phyloP scores from a whole-genome alignment of 2,329 filamentous ascomycete genomes.

The Ustilaginoidea virens region DNA sequence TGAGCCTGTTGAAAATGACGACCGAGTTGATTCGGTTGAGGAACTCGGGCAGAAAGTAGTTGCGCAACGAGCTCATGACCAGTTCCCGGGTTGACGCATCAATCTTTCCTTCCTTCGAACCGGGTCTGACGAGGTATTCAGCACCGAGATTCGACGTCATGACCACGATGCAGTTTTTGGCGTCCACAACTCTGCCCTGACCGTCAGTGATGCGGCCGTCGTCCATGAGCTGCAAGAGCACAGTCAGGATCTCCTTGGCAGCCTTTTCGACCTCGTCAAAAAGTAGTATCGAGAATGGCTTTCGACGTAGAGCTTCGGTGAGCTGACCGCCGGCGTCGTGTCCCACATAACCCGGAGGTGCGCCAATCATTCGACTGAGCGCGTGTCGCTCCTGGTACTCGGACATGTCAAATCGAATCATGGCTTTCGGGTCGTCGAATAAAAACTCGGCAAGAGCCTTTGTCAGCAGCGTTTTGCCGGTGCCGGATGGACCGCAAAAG shows the following conservation, averaged over 20 bases:
- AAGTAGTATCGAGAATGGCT: slow-evolving; percentile 92
- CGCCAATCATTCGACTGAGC: slow-evolving; percentile 92
- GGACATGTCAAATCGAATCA: slow-evolving; percentile 99
- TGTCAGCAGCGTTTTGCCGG: slow-evolving; percentile 91
- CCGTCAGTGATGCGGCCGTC: slow-evolving; percentile 97
- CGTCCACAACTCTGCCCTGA: slow-evolving; percentile 87
- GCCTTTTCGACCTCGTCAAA: slow-evolving; percentile 99
- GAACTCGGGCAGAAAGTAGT: slow-evolving; percentile 97
- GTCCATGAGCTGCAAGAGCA: slow-evolving; percentile 98
- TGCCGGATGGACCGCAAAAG: slow-evolving; percentile 96
- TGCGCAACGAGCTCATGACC: slow-evolving; percentile 79
- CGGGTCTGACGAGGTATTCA: slow-evolving; percentile 74
- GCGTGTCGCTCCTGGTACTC: slow-evolving; percentile 97
- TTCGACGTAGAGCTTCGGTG: slow-evolving; percentile 83
- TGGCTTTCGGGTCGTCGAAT: slow-evolving; percentile 90
- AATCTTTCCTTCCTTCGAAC: slow-evolving; percentile 66
- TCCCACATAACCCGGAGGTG: slow-evolving; percentile 90
- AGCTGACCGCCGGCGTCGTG: slow-evolving; percentile 93
- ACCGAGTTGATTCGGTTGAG: slow-evolving; percentile 92
- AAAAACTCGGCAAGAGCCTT: slow-evolving; percentile 96
- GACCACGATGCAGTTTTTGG: slow-evolving; percentile 96
- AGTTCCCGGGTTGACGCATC: slow-evolving; percentile 75
- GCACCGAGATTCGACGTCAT: slow-evolving; percentile 98
- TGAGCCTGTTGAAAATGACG: slow-evolving; percentile 97
- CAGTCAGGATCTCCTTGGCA: slow-evolving; percentile 91